A percentile compares a stretch with the other conserved stretches of the same genome.
phyloP scores from a whole-genome alignment of 805 yeast species.

The Cyberlindnera maclurae region DNA sequence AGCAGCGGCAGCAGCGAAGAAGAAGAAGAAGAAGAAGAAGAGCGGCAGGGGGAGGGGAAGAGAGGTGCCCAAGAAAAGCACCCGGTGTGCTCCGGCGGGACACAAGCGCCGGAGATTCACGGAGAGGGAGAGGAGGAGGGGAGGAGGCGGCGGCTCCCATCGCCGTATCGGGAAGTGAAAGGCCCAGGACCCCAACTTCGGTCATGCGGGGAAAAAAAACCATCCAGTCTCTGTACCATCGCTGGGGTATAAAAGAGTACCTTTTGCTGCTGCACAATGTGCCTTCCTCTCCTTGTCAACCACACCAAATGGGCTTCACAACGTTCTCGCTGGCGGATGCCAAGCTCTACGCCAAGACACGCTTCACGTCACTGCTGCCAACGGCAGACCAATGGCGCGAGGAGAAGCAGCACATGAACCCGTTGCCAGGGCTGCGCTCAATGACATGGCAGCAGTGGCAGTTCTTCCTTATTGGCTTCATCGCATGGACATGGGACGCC shows the following conservation, averaged over 20 bases:
- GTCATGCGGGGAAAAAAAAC: constrained; percentile 1
- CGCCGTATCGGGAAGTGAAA: not conserved
- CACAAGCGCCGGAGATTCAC: no score
- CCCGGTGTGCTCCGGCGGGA: no score
- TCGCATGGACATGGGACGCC: constrained; percentile 62
- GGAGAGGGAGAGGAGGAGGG: no score
- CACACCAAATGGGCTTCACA: constrained; percentile 10
- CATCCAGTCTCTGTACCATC: not conserved
- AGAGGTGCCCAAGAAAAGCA: no score
- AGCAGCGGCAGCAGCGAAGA: no score
- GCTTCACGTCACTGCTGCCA: constrained; percentile 46
- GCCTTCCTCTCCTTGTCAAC: no score
- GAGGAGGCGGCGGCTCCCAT: no score
- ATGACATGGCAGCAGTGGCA: constrained; percentile 48
- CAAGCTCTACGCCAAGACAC: constrained; percentile 24
- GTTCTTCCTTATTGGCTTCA: constrained; percentile 44
- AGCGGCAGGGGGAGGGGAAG: no score
- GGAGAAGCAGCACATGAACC: constrained; percentile 45
- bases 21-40: no score
- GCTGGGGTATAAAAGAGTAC: not conserved
- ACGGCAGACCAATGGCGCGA: constrained; percentile 31
- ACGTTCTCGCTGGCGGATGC: constrained; percentile 6
- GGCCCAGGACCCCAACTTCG: not conserved
- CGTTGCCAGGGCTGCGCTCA: constrained; percentile 47
- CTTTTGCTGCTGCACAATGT: not conserved